Evolutionary conservation across 306 rosid species (phyloP), one percentile per base, ranked within the genome.

Genomic region (Cyclanthera cordifolia): DNA sequence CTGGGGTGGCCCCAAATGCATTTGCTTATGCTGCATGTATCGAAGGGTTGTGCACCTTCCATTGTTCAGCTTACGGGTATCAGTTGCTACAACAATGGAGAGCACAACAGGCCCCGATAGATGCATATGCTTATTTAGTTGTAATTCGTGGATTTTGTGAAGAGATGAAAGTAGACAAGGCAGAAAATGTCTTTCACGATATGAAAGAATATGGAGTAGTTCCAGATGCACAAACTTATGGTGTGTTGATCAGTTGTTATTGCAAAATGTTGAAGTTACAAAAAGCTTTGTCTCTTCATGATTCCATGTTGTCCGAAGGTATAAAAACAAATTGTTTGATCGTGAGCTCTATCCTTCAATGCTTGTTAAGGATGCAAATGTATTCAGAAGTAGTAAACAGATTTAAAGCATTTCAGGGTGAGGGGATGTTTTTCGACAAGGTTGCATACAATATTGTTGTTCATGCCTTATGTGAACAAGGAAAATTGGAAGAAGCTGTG

Each of bases 61-160:
- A 47, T 32, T 53, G 56, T 56, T 69, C 97, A 13, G 83, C 65
- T 79, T 54, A 55, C 74, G 97, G 90, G 69, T 89, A 82, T 74
- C 64, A 73, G 72, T 67, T 85, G 37, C 84, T 92, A 27, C 84
- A 70, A 71, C 74, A 67, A 24, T 87, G 85, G 73, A 84, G 75
- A 70, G 73, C 12, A 41, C 75, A 19, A 13, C 75, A 77, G 70
- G 77, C 48, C n/a, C 75, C 79, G 15, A 27, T 89, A 5, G 87
- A 87, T 46, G 76, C 49, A 39, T 87, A 79, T 79, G 87, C 89
- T 2, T 87, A 87, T 67, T 54, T 65, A 0, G 84, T 65, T 0
- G 82, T 92, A 55, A 78, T 92, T 53, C 90, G 86, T 21, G 96
- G 92, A 12, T 89, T 87, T 80, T 85, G 92, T 78, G 76, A 81